Base-by-base conservation (phyloP, 139 green algal genomes). In the Edaphochlamys debaryana region DNA sequence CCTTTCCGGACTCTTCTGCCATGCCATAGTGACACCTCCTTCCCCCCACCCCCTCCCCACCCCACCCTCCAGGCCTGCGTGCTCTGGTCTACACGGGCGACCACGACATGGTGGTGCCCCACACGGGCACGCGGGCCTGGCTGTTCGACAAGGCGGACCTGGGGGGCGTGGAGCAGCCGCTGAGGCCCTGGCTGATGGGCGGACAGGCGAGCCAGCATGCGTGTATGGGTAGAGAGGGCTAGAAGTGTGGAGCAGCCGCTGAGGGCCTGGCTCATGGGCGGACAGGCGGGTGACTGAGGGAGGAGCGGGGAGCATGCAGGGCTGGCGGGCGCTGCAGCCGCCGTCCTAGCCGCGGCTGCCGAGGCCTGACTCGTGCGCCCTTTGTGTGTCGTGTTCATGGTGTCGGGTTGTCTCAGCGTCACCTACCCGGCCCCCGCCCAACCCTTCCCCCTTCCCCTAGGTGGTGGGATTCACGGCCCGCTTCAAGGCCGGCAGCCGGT, bases 101-200 rank as follows among this genome's bases (percentile, higher is more conserved):
- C 23, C 80, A 88, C 36, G 89, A 90, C 84, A 82, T 91, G 63
- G 79, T 92, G 22, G 80, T 90, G 45, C 89, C 89, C 30, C 89
- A 88, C 82, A 91, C 85, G 1, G 87, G 85, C 56, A 91, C 73
- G 27, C 66, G 75, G 1, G 69, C 63, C 15, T 93, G 89, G 89
- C 60, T 91, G 71, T 90, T 74, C 76, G 76, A 45, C 68, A 41
- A 42, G 29, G 67, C 89, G 67, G 27, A 50, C 2, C 71, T 88
- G 66, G 54, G 37, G 9, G 34, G 50, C 7, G 5, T 32, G 7
- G 36, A 68, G 0, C 37, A 30, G 0, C 70, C 67, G n/a, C 79
- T 85, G 66, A 37, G 54, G 29, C 30, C 82, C 11, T 90, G 86
- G 86, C 58, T 76, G 41, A 41, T 87, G 23, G 52, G 82, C 23